Base-by-base conservation (phyloP, 805 yeast species). In the Ogataea pini region DNA sequence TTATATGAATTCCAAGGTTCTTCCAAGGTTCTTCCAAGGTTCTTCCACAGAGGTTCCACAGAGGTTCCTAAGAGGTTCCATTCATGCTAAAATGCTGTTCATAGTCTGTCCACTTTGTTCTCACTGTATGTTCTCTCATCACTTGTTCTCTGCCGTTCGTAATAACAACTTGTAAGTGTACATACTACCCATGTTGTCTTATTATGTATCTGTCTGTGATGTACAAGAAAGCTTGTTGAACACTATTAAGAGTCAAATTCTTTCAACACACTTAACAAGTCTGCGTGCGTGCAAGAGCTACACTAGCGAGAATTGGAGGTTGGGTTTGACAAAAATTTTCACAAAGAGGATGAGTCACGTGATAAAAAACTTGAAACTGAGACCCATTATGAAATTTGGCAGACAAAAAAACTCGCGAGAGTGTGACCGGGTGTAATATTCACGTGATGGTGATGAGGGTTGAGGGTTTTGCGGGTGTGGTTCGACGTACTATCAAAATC, bases 141-240 rank as follows among this genome's bases (percentile, higher is more conserved):
- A 22, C 8, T 22, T n/a, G 16, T 17, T 28, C 31, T 17, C 24
- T 12, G 32, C 13, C 20, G 20, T 17, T 28, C 42, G 16, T 13
- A 3, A 13, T 8, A 5, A 7, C 42, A 28, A 3, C 12, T 25
- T 27, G 25, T 27, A 39, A 39, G 54, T 62, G 65, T 78, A 83
- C 89, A 76, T 83, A 83, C 89, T 83, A 80, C 86, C 76, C 89
- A 83, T 83, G 75, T 71, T 81, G 73, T 69, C 72, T 75, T 71
- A 56, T 9, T 45, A 25, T 34, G 31, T 48, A 34, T 43, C 29
- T 36, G 32, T 44, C 20, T 36, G 37, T 27, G 32, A 24, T 41
- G 37, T 29, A 34, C 37, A 34, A 34, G 20, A 4, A 28, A 33
- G 17, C 14, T 24, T n/a, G 14, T 24, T 36, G 4, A 29, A 37